Base-by-base conservation (phyloP, 495 filamentous ascomycete species). In the Zalerion maritima region DNA sequence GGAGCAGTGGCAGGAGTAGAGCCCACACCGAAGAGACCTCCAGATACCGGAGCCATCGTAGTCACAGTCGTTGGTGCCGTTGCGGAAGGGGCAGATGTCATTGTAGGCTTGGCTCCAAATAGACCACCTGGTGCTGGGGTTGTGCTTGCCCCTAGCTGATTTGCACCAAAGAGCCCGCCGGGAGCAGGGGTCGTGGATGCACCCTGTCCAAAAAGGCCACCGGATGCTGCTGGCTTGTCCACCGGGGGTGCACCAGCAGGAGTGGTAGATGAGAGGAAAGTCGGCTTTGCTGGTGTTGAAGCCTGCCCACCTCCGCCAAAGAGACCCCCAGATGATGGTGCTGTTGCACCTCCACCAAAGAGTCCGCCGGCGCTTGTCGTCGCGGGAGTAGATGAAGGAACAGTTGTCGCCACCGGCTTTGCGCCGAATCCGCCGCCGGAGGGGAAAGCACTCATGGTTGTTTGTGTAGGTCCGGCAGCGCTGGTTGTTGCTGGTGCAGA, bases 231-330 rank as follows among this genome's bases (percentile, higher is more conserved):
- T 29, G 43, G 25, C 17, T 25, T 36, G 13, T 35, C 45, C 26
- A 45, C 42, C 6, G 72, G 72, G 13, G 73, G 73, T 38, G 68
- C 69, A 18, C 71, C 71, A 30, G 71, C 73, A 23, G 73, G 73
- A 33, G 73, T 78, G 18, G 73, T 78, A 2, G 71, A 76, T 16
- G 54, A 48, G 21, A 56, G 54, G n/a, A 71, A 67, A 32, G 64
- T 36, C 18, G 53, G 32, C 28, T 51, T 54, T 21, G 50, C 46
- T 11, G 50, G 50, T 24, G 50, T 54, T 22, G 43, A 28, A 10
- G 34, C 18, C 2, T 21, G 25, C 21, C 17, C 34, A 14, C 21
- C 46, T 9, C 40, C 46, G 21, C 62, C 59, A 44, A 71, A 71
- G 3, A 62, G 12, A 5, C 52, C 46, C 15, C 49, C 45, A n/a